These are phyloP conservation scores for Solanum microdontum DNA, from an alignment of 257 asterid species.

Conservation along the genomic window DNA sequence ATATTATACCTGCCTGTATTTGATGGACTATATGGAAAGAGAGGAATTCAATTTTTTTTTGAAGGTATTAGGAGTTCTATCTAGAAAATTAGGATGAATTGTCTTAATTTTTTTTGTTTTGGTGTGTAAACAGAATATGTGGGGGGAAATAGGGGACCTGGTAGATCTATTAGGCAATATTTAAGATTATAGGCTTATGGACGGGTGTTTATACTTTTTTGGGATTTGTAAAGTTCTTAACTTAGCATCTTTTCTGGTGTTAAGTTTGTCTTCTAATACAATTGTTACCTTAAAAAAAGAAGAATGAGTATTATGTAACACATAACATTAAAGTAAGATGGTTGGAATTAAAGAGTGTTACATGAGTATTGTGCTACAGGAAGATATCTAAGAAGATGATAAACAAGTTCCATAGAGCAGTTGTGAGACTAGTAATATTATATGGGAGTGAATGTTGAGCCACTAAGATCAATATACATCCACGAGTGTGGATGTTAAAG, in stretches of 20 bases:
- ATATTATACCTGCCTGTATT: too few species aligned
- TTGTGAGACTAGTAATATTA: background rate
- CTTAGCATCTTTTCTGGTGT: background rate
- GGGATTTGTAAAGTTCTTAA: background rate
- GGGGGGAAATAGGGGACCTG: background rate
- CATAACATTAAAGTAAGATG: background rate
- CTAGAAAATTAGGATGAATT: too few species aligned
- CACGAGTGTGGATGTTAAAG: background rate
- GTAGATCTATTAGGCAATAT: background rate
- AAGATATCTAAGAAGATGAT: background rate
- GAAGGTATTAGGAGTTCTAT: background rate
- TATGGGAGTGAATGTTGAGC: background rate
- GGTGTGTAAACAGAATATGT: background rate
- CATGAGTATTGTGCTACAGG: background rate
- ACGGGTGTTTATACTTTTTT: background rate
- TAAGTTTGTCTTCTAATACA: background rate
- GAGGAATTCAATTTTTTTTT: too few species aligned
- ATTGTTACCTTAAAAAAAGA: too few species aligned
- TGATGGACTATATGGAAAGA: too few species aligned
- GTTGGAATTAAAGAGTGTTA: background rate
- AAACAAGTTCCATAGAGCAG: background rate
- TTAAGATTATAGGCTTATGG: background rate
- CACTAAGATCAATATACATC: background rate
- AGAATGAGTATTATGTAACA: background rate
- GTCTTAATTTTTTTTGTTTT: too few species aligned